Base-by-base conservation (phyloP, 257 asterid genomes). In the Hygrophila difformis region DNA sequence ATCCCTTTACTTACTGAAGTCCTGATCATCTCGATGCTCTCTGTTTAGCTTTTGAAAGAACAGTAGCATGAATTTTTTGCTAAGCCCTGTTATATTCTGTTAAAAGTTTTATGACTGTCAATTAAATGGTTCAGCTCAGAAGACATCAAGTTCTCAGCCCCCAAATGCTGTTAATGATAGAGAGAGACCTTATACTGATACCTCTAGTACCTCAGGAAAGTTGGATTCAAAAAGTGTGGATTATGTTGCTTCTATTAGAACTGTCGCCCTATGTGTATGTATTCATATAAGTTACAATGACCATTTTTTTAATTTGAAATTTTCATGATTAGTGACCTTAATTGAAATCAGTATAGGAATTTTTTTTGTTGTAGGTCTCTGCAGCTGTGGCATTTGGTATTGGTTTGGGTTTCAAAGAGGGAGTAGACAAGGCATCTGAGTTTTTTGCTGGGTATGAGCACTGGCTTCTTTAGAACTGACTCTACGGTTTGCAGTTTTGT, bases 331-430 rank as follows among this genome's bases (percentile, higher is more conserved):
- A 51, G 69, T 63, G 45, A 40, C 56, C 64, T 56, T 59, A 61
- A 60, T 49, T 73, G 72, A 86, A 66, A 64, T 75, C 74, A 61
- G 47, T 70, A 47, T 63, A 75, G 84, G 67, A 60, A 41, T 53
- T 55, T 20, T n/a, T n/a, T 38, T 66, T 73, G 33, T 52, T 85
- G 69, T 82, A 91, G 98, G 92, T 91, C 67, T 53, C 78, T 39
- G 57, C 96, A 19, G 96, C 98, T 35, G 87, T 91, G 64, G 88
- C 74, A 34, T 86, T 91, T 72, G 98, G 98, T 52, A 71, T 77
- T 56, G 95, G 95, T 57, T 38, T 91, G 67, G 96, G 96, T 60
- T 72, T 82, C 63, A 78, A 65, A 51, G 86, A 75, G 49, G 98
- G 98, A 66, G 66, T 68, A 34, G 77, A 59, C 62, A 86, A 64